Base-by-base conservation (phyloP, 2,329 filamentous ascomycete genomes). In the Arthrobotrys pseudoclavata region DNA sequence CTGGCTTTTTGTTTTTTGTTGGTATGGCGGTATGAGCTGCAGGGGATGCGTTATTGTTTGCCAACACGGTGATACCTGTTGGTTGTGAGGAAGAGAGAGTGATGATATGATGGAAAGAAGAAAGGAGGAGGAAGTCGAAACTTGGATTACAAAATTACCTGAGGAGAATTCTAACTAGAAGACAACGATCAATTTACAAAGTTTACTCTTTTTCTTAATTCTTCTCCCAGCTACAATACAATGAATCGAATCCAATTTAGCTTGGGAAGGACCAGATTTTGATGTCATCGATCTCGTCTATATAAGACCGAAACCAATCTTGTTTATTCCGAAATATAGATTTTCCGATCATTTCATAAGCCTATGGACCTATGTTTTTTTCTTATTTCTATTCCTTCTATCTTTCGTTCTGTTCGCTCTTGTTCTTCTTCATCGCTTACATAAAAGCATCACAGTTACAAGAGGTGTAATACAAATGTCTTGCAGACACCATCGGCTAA, bases 391-490 rank as follows among this genome's bases (percentile, higher is more conserved):
- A n/a, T 29, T 48, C 18, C 7, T 48, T 24, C 20, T 48, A 1
- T 26, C n/a, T n/a, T n/a, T n/a, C n/a, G n/a, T n/a, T n/a, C n/a
- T n/a, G n/a, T n/a, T 24, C 22, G 15, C 24, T 29, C 42, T 64
- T 18, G 42, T 26, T 22, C n/a, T 20, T 24, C 62, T 42, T 40
- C 62, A 13, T 66, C 61, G 24, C 20, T 24, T 66, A 47, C 61
- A 66, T 48, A 45, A 57, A 68, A 47, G 13, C 15, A 47, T 68
- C 64, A 68, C 64, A 22, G 50, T 52, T 55, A 67, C 63, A 68
- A 68, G 24, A 57, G 64, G 64, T 68, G 37, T 34, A 57, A 45
- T 68, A 57, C 64, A 68, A 31, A 18, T 50, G 22, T 57, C 64
- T 68, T 18, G 52, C 4, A 29, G 50, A 53, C 50, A 29, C 31